Percentiles rank a stretch among this genome's conserved stretches.
These are phyloP conservation scores for Trichoderma oligosporum DNA, from an alignment of 2,329 filamentous ascomycete species.

Conservation along the genomic window DNA sequence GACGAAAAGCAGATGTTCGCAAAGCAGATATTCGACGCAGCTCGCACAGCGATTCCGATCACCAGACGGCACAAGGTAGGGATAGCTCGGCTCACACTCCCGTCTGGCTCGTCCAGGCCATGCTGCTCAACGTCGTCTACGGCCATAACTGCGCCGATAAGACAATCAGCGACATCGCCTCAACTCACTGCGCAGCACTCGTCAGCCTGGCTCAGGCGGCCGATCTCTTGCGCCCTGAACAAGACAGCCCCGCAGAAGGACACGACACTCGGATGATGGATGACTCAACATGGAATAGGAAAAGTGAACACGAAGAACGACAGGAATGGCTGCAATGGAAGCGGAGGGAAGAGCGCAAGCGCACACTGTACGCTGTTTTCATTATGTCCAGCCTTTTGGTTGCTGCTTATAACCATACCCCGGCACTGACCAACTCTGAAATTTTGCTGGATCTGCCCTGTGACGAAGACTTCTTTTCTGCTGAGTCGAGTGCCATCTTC, in stretches of 20 bases:
- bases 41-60: constrained; percentile 45
- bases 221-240: constrained; percentile 53
- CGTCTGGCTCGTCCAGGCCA: constrained; percentile 92
- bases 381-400: constrained; percentile 86
- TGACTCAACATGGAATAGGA: constrained; percentile 45
- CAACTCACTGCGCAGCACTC: constrained; percentile 84
- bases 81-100: constrained; percentile 72
- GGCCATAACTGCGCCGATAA: constrained; percentile 94
- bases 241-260: constrained; percentile 38
- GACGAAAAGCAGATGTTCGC: constrained; percentile 77
- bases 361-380: constrained; percentile 88
- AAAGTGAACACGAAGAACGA: constrained; percentile 50
- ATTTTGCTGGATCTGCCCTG: constrained; percentile 86
- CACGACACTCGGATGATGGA: constrained; percentile 58
- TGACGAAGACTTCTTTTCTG: constrained; percentile 86
- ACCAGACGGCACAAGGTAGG: constrained; percentile 37
- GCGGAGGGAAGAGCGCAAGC: constrained; percentile 80
- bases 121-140: constrained; percentile 94
- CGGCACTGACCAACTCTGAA: constrained; percentile 89
- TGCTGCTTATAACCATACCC: constrained; percentile 88
- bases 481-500: constrained; percentile 79
- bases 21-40: constrained; percentile 57
- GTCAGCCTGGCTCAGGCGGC: constrained; percentile 88
- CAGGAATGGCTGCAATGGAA: constrained; percentile 81
- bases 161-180: constrained; percentile 83